These are phyloP conservation scores for Brassica juncea DNA, from an alignment of 345 rosid genomes.

Conservation along the genomic window DNA sequence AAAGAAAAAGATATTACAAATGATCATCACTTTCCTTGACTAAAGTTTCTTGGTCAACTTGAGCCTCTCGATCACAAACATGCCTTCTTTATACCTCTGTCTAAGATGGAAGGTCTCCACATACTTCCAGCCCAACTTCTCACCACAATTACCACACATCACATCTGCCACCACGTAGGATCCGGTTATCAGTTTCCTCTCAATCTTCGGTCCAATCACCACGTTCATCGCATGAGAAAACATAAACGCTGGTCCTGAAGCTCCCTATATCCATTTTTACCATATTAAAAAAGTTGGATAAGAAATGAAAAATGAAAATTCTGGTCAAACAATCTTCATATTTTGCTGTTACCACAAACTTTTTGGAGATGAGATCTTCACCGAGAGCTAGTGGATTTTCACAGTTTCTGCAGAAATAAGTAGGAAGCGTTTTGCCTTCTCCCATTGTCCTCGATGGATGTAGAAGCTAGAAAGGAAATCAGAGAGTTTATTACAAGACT, in stretches of 20 bases:
- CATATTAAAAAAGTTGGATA: not conserved
- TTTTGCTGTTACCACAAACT: constrained; percentile 9
- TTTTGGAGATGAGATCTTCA: constrained; percentile 79
- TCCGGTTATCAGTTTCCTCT: constrained; percentile 65
- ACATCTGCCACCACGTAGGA: constrained; percentile 82
- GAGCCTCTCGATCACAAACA: constrained; percentile 69
- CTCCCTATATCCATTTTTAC: constrained; percentile 47
- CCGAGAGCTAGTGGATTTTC: constrained; percentile 71
- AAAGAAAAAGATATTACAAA: not conserved
- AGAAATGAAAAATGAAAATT: not conserved
- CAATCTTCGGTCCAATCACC: constrained; percentile 67
- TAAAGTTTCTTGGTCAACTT: constrained; percentile 61
- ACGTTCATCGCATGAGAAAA: constrained; percentile 79
- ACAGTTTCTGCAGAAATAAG: constrained; percentile 74
- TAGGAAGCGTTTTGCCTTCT: constrained; percentile 29
- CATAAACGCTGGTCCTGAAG: constrained; percentile 73
- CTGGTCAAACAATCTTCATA: not conserved
- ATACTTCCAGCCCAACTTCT: constrained; percentile 80
- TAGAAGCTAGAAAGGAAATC: not conserved
- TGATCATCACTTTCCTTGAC: not conserved
- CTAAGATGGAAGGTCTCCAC: constrained; percentile 63
- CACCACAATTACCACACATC: constrained; percentile 61
- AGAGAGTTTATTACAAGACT: not conserved
- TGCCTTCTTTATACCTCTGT: constrained; percentile 84
- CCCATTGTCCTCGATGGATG: constrained; percentile 25